A percentile compares a stretch with the other conserved stretches of the same genome.
These are phyloP conservation scores for Sporothrix pallida DNA, from an alignment of 2,329 filamentous ascomycete genomes.

Conservation along the genomic window DNA sequence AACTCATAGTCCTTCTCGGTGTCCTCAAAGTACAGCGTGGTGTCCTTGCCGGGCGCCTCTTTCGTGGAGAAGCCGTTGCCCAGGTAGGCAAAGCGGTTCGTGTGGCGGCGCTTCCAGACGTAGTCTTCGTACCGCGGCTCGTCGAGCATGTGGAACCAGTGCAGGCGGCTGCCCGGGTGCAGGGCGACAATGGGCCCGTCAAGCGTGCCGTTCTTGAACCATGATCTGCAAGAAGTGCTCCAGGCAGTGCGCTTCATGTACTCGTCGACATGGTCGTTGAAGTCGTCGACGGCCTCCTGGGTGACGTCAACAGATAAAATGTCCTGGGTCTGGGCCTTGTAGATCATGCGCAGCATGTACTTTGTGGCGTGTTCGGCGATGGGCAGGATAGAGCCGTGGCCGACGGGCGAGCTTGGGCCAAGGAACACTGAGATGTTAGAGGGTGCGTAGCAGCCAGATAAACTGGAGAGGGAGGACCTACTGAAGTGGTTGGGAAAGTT, in stretches of 20 bases:
- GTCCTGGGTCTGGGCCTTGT: slow-evolving; percentile 40
- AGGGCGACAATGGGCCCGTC: slow-evolving; percentile 40
- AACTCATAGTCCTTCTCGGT: slow-evolving; percentile 23
- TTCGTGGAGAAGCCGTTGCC: slow-evolving; percentile 29
- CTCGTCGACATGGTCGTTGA: slow-evolving; percentile 39
- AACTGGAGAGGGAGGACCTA: background rate
- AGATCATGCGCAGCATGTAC: slow-evolving; percentile 32
- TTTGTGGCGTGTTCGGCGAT: slow-evolving; percentile 23
- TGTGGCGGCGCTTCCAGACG: slow-evolving; percentile 33
- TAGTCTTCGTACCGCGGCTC: slow-evolving; percentile 45
- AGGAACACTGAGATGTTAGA: slow-evolving; percentile 13
- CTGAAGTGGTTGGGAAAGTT: slow-evolving; percentile 30
- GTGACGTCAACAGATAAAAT: slow-evolving; percentile 39
- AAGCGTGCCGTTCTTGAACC: slow-evolving; percentile 40
- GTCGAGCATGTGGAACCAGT: slow-evolving; percentile 41
- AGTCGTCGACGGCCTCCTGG: background rate
- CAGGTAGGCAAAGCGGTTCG: slow-evolving; percentile 31
- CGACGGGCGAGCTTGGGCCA: slow-evolving; percentile 29
- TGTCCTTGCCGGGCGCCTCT: slow-evolving; percentile 15
- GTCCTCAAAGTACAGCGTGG: slow-evolving; percentile 24
- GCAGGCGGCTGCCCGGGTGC: slow-evolving; percentile 37
- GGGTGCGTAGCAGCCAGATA: background rate
- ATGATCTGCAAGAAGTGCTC: slow-evolving; percentile 40
- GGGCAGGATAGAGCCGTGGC: slow-evolving; percentile 28
- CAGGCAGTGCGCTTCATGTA: slow-evolving; percentile 45